These are phyloP conservation scores for Capsicum baccatum DNA, from an alignment of 257 asterid genomes.

Conservation along the genomic window DNA sequence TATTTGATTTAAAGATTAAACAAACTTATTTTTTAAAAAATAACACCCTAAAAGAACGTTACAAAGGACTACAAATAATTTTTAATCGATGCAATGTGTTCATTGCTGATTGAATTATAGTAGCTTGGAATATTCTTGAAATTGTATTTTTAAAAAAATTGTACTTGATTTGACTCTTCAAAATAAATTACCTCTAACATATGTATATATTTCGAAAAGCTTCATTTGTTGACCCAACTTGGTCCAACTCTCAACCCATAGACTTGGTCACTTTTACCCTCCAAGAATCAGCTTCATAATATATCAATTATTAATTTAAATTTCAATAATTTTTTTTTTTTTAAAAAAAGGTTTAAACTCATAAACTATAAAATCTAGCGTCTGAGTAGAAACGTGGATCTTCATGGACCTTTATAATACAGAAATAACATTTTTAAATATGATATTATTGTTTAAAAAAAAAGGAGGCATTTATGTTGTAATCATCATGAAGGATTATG, in stretches of 20 bases:
- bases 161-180: not conserved
- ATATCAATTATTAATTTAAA: no score
- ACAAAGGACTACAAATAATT: no score
- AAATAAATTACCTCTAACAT: not conserved
- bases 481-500: not conserved
- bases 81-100: no score
- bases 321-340: no score
- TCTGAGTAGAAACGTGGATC: not conserved
- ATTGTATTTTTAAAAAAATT: no score
- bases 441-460: not conserved
- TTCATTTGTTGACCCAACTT: conserved; percentile 7
- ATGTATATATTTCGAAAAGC: not conserved
- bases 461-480: not conserved
- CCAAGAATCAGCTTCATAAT: not conserved
- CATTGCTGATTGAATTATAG: no score
- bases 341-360: no score
- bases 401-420: not conserved
- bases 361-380: no score
- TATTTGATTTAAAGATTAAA: no score
- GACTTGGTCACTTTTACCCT: not conserved
- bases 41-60: no score
- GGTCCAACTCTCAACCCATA: not conserved
- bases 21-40: no score
- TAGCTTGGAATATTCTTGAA: no score
- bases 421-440: not conserved